Evolutionary conservation across 108 stramenopile genomes (phyloP).

Genomic region (Nannochloropsis granulata): DNA sequence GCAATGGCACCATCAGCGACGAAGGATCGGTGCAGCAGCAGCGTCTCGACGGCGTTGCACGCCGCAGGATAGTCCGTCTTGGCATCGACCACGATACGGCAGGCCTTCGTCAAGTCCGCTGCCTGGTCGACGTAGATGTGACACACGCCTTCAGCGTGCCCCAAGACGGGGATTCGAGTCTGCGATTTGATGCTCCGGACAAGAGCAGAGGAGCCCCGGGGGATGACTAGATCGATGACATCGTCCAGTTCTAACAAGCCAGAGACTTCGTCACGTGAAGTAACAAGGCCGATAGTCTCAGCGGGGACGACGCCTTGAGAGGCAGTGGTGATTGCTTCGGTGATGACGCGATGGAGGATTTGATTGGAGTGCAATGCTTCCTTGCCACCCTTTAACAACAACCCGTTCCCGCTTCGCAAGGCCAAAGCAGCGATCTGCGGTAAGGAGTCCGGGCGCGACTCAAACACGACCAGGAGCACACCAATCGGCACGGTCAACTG

Average conservation of each 20-base stretch:
- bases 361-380: constrained; percentile 80
- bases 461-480: constrained; percentile 93
- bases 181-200: constrained; percentile 73
- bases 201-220: constrained; percentile 75
- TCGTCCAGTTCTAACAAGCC: constrained; percentile 36
- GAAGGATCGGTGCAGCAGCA: constrained; percentile 60
- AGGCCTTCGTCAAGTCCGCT: constrained; percentile 47
- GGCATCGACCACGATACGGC: constrained; percentile 49
- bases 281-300: constrained; percentile 77
- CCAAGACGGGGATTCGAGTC: constrained; percentile 88
- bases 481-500: constrained; percentile 79
- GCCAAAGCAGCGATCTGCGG: constrained; percentile 93
- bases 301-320: constrained; percentile 59
- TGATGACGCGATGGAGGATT: constrained; percentile 53
- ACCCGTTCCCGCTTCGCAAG: constrained; percentile 84
- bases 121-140: constrained; percentile 80
- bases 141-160: constrained; percentile 97
- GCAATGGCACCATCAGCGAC: background rate
- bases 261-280: constrained; percentile 60
- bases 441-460: constrained; percentile 89
- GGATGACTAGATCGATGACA: constrained; percentile 95
- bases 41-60: constrained; percentile 93
- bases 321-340: constrained; percentile 63
- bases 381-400: constrained; percentile 92
- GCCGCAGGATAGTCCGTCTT: constrained; percentile 97